Conservation (phyloP, 495 filamentous ascomycete species). For the Chaetomium fimeti region DNA sequence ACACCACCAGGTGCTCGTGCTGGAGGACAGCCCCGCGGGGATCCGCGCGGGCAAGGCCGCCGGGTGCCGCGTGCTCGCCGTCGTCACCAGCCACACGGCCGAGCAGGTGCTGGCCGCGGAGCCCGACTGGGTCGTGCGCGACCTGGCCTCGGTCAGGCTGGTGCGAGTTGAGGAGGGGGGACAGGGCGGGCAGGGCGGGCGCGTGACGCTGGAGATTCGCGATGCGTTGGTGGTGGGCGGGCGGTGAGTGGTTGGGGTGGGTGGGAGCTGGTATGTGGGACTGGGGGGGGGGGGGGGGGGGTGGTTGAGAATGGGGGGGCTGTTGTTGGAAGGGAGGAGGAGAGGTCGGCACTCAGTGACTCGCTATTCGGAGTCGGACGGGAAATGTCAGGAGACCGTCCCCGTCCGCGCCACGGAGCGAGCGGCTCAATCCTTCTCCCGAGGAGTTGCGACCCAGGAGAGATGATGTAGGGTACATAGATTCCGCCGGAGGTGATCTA, state of each 20-base stretch:
- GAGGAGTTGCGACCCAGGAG: not conserved
- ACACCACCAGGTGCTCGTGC: constrained; percentile 60
- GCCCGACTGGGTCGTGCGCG: constrained; percentile 84
- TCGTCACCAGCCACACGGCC: constrained; percentile 79
- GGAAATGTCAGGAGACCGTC: too few relatives aligned
- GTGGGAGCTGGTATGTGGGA: not conserved
- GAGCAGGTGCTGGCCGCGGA: constrained; percentile 67
- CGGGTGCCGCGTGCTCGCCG: constrained; percentile 81
- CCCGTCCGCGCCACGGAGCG: not conserved
- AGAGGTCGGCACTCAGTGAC: too few relatives aligned
- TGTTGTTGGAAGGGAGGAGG: not conserved
- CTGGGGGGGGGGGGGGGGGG: not conserved
- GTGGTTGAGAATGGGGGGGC: not conserved
- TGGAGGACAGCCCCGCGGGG: constrained; percentile 94
- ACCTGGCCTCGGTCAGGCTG: constrained; percentile 69
- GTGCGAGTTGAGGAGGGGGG: constrained; percentile 34
- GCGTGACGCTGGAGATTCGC: constrained; percentile 55
- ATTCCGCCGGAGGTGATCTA: not conserved
- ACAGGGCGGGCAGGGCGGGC: too few relatives aligned
- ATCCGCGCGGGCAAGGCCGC: constrained; percentile 85
- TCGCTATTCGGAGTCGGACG: too few relatives aligned
- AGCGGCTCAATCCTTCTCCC: not conserved
- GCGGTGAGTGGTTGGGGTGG: not conserved
- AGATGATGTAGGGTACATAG: not conserved
- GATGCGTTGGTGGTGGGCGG: constrained; percentile 35